Conservation (phyloP, 23 red algal genomes). For the Porphyridium purpureum region DNA sequence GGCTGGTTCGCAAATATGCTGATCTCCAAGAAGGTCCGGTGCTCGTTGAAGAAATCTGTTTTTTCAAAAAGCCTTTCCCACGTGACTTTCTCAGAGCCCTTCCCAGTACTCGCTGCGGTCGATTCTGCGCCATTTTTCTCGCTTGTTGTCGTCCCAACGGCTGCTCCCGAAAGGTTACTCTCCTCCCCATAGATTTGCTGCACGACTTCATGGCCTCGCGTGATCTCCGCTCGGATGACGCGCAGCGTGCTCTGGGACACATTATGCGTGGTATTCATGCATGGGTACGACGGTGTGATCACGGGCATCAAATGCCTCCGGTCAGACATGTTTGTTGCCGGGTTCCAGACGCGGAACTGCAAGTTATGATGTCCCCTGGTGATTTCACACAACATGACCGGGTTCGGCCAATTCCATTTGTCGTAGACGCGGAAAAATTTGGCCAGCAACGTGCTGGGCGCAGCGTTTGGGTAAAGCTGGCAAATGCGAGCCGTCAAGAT, state of each 20-base stretch:
- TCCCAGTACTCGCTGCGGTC: conserved; percentile 5
- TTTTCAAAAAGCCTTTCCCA: conserved; percentile 74
- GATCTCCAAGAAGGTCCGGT: conserved; percentile 66
- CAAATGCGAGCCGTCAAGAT: conserved; percentile 86
- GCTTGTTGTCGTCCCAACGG: background rate
- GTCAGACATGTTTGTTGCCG: conserved; percentile 26
- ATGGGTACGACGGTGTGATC: conserved; percentile 96
- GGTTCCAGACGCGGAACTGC: conserved; percentile 77
- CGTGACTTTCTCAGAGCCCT: conserved; percentile 1
- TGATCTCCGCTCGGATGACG: conserved; percentile 81
- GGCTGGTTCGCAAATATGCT: conserved; percentile 49
- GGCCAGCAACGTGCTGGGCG: conserved; percentile 39
- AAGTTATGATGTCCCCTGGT: conserved; percentile 47
- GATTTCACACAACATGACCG: conserved; percentile 77
- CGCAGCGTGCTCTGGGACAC: conserved; percentile 66
- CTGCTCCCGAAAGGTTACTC: background rate
- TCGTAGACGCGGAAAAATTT: conserved; percentile 82
- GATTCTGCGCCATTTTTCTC: conserved; percentile 3
- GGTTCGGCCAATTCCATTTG: conserved; percentile 97
- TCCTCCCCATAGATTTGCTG: conserved; percentile 30
- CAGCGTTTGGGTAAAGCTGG: conserved; percentile 93
- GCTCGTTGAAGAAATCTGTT: conserved; percentile 60
- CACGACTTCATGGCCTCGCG: conserved; percentile 31
- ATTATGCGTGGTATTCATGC: conserved; percentile 99
- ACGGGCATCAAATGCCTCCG: conserved; percentile 94